Conservation (phyloP, 805 yeast genomes). For the Candida ponderosae region DNA sequence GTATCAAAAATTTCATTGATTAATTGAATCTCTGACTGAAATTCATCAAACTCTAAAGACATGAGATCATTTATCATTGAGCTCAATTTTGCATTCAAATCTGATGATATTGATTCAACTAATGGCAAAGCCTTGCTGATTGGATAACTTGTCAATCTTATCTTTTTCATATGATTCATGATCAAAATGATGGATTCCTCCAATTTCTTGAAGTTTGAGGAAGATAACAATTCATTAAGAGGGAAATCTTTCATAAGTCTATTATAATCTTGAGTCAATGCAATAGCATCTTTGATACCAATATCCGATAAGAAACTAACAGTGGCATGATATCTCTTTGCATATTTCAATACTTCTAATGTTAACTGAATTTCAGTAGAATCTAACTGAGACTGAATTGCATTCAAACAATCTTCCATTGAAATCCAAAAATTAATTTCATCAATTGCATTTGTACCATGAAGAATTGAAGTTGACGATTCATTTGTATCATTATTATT, state of each 20-base stretch:
- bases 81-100: slow-evolving; percentile 38
- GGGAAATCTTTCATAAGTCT: slow-evolving; percentile 67
- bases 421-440: slow-evolving; percentile 78
- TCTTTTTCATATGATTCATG: slow-evolving; percentile 56
- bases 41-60: slow-evolving; percentile 32
- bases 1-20: slow-evolving; percentile 29
- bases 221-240: slow-evolving; percentile 44
- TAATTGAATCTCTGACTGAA: slow-evolving; percentile 23
- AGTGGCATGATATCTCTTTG: slow-evolving; percentile 76
- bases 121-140: slow-evolving; percentile 52
- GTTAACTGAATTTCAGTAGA: slow-evolving; percentile 48
- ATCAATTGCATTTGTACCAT: slow-evolving; percentile 29
- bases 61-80: slow-evolving; percentile 37
- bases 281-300: slow-evolving; percentile 49
- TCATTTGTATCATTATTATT: slow-evolving; percentile 40
- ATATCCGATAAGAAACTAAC: slow-evolving; percentile 67
- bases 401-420: slow-evolving; percentile 50
- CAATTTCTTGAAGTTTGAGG: slow-evolving; percentile 36
- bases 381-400: slow-evolving; percentile 51
- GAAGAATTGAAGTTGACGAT: not conserved
- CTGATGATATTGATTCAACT: slow-evolving; percentile 58
- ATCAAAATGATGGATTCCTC: slow-evolving; percentile 36
- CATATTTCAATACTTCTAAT: slow-evolving; percentile 51
- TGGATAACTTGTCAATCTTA: slow-evolving; percentile 57
- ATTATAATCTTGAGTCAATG: slow-evolving; percentile 46